phyloP scores from a whole-genome alignment of 1,139 yeast genomes.

The Hemisphaericaspora lyxosophila region DNA sequence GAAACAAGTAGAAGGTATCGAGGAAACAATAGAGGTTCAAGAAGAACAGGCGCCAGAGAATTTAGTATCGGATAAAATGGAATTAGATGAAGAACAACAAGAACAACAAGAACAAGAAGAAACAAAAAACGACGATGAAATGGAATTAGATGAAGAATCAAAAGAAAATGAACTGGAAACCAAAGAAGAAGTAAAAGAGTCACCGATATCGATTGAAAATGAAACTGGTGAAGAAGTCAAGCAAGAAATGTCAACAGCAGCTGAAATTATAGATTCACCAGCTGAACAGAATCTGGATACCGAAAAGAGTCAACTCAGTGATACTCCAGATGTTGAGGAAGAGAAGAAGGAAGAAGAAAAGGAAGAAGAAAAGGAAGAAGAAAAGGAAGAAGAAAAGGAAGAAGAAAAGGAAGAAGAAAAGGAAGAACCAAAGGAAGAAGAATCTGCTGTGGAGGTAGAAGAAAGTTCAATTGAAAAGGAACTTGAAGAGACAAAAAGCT shows the following conservation, averaged over 20 bases:
- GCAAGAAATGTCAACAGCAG: no score
- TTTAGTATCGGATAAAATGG: constrained; percentile 1
- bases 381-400: constrained; percentile 1
- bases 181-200: neutral
- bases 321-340: neutral
- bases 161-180: neutral
- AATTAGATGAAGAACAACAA: neutral
- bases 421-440: constrained; percentile 5
- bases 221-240: no score
- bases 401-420: constrained; percentile 6
- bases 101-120: constrained; percentile 7
- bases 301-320: no score
- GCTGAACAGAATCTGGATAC: no score
- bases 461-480: neutral
- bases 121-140: neutral
- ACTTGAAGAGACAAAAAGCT: constrained; percentile 1
- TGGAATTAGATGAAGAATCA: constrained; percentile 1
- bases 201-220: no score
- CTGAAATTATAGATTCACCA: no score
- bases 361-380: constrained; percentile 5
- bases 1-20: constrained; percentile 5
- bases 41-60: neutral
- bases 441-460: neutral
- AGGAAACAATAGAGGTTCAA: constrained; percentile 3
- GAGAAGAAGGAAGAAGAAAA: neutral